A percentile compares a stretch with the other conserved stretches of the same genome.
phyloP scores from a whole-genome alignment of 305 asterid species.

The Fraxinus xanthoxyloides region DNA sequence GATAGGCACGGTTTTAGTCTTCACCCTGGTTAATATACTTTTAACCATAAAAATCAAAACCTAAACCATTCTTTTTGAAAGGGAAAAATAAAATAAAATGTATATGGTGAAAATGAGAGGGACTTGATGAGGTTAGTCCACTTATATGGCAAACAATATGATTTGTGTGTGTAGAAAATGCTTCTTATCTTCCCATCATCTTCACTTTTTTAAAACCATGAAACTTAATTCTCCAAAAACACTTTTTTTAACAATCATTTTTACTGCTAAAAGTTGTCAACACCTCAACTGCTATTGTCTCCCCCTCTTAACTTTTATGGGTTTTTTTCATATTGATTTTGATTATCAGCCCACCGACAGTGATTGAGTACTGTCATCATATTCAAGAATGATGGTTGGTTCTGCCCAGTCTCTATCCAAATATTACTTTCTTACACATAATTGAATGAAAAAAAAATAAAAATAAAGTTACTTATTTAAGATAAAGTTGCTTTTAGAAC shows the following conservation, averaged over 20 bases:
- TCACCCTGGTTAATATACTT: neutral
- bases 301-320: slow-evolving; percentile 14
- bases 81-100: neutral
- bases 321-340: neutral
- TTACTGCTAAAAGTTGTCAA: slow-evolving; percentile 63
- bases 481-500: neutral
- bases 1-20: neutral
- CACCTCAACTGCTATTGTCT: slow-evolving; percentile 32
- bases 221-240: slow-evolving; percentile 32
- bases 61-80: neutral
- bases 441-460: neutral
- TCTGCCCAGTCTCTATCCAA: slow-evolving; percentile 22
- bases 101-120: neutral
- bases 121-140: slow-evolving; percentile 35
- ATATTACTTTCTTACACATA: slow-evolving; percentile 10
- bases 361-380: slow-evolving; percentile 16
- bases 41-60: neutral
- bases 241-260: slow-evolving; percentile 61
- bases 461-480: neutral
- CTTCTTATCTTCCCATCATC: slow-evolving; percentile 68
- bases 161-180: slow-evolving; percentile 56
- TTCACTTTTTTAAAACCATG: slow-evolving; percentile 24
- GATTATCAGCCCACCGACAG: slow-evolving; percentile 19
- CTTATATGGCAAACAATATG: slow-evolving; percentile 80
- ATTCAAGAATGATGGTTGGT: slow-evolving; percentile 26